Conservation (phyloP, 768 basidiomycete species). For the Mycena leptocephala region DNA sequence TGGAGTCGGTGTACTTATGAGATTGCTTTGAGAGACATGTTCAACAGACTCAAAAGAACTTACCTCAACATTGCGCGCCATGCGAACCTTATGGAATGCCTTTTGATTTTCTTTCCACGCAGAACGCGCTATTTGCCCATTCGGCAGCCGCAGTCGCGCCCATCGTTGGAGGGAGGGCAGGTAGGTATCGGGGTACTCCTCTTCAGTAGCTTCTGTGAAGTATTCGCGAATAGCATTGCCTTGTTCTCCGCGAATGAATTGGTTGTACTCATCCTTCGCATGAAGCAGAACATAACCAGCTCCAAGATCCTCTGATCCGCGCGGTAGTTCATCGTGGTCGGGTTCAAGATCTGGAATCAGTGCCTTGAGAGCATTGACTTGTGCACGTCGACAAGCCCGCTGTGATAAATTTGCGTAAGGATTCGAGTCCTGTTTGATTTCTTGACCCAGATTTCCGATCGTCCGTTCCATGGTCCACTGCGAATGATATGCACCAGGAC, state of each 20-base stretch:
- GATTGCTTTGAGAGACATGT: no score
- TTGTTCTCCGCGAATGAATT: not conserved
- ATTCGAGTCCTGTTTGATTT: conserved; percentile 16
- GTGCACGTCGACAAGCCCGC: conserved; percentile 2
- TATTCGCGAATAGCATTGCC: not conserved
- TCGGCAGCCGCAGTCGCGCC: conserved; percentile 40
- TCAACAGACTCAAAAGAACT: not conserved
- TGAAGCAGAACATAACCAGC: conserved; percentile 26
- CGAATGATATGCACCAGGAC: not conserved
- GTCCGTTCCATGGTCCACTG: conserved; percentile 33
- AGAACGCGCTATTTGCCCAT: conserved; percentile 40
- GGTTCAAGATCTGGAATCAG: conserved; percentile 31
- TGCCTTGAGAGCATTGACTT: conserved; percentile 30
- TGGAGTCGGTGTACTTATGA: conserved; percentile 1
- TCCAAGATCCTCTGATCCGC: conserved; percentile 19
- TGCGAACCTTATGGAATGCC: conserved; percentile 12
- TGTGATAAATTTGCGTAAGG: conserved; percentile 18
- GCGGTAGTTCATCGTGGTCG: not conserved
- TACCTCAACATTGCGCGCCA: conserved; percentile 28
- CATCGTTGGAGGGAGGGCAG: conserved; percentile 19
- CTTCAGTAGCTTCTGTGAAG: not conserved
- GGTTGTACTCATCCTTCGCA: conserved; percentile 21
- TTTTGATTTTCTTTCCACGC: conserved; percentile 35
- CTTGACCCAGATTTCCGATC: conserved; percentile 25
- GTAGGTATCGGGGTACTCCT: not conserved